Conservation (phyloP, 2,329 filamentous ascomycete genomes). For the Fusarium irregulare region DNA sequence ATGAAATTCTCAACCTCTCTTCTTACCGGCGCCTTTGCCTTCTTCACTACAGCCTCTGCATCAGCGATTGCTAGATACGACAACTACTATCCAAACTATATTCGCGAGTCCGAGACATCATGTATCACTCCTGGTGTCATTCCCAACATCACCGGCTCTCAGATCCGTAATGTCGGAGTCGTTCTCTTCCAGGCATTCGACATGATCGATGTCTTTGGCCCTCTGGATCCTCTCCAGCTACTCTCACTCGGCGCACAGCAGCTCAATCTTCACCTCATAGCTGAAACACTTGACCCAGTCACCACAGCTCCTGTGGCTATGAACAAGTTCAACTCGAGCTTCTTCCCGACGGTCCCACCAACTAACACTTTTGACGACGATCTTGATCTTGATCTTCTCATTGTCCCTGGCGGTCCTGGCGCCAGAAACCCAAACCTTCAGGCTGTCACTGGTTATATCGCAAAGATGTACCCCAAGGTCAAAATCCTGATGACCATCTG, state of each 20-base stretch:
- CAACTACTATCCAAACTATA: not conserved
- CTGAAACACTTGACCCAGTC: constrained; percentile 56
- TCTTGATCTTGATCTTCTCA: constrained; percentile 66
- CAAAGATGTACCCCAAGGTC: constrained; percentile 58
- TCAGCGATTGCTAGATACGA: constrained; percentile 4
- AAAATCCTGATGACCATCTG: constrained; percentile 73
- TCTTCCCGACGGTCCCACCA: constrained; percentile 53
- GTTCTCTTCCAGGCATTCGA: constrained; percentile 60
- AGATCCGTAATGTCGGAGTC: constrained; percentile 53
- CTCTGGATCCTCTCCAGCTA: constrained; percentile 59
- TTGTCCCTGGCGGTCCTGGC: constrained; percentile 74
- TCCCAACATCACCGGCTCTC: constrained; percentile 35
- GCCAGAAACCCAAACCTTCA: constrained; percentile 54
- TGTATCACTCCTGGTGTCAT: constrained; percentile 40
- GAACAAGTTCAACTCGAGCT: constrained; percentile 51
- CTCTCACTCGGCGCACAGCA: constrained; percentile 49
- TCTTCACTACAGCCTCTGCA: constrained; percentile 22
- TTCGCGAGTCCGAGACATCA: constrained; percentile 4
- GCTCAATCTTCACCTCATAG: constrained; percentile 57
- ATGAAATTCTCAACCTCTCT: constrained; percentile 39
- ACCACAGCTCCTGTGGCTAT: constrained; percentile 48
- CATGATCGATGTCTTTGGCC: constrained; percentile 59
- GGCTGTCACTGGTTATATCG: constrained; percentile 50
- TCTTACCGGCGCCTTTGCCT: constrained; percentile 12
- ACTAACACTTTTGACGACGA: constrained; percentile 65